Base-by-base conservation (phyloP, 371 early-diverging fungal genomes). In the Fennellomyces sp. region DNA sequence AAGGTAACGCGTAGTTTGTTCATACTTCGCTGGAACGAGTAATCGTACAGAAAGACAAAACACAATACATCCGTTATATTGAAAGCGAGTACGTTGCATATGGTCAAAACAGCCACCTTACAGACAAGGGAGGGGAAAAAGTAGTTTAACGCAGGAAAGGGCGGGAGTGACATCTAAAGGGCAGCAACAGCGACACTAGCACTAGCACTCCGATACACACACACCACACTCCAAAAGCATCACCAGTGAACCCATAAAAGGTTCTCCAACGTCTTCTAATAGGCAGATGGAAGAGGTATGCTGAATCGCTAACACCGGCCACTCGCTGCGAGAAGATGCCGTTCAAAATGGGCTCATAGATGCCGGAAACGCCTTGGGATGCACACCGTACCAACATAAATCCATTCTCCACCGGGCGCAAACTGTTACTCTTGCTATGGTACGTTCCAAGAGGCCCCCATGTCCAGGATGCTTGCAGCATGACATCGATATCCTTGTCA, bases 391-490 rank as follows among this genome's bases (percentile, higher is more conserved):
- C 72, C 49, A 77, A 48, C 0, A 79, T 80, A 36, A 83, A 72
- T 0, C 86, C 86, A 60, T 85, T 82, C 36, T 85, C 86, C 15
- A 83, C 72, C 0, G 82, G 75, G 42, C 86, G 67, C 31, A 75
- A 62, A 0, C 74, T 59, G 45, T 82, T 81, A 10, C 73, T 65
- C 17, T 72, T 56, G 10, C 80, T 68, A 58, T 82, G 83, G n/a
- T 81, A 68, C 5, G 77, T 73, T 13, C 84, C 83, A 72, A 75
- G 75, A 36, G 28, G 27, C 28, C 51, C 85, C 86, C 84, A 85
- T 1, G 80, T 82, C 75, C 81, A 78, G 45, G 78, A 76, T 30
- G 84, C 72, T 56, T 85, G 82, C 38, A 85, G 65, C 72, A 85
- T 69, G 7, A 85, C 33, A 63, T 82, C 75, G 7, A 83, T 72